A percentile compares a stretch with the other conserved stretches of the same genome.
Evolutionary conservation across 2,329 filamentous ascomycete species (phyloP).

Genomic region (Immersiporthe knoxdaviesiana): DNA sequence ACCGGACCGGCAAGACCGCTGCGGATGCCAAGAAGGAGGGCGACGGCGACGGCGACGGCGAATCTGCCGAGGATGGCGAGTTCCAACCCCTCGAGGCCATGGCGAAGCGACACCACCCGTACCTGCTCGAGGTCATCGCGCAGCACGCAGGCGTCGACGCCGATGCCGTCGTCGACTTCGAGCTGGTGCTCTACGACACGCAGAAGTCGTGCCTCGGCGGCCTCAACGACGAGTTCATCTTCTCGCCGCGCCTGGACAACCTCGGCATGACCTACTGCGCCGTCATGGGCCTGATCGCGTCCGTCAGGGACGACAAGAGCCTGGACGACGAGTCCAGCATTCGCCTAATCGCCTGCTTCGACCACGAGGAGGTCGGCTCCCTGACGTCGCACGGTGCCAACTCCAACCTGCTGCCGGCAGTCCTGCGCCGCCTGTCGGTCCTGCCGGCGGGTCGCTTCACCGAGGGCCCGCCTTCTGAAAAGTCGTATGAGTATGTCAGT

Average conservation of each 20-base stretch:
- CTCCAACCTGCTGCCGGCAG: constrained; percentile 85
- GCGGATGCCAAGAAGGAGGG: constrained; percentile 46
- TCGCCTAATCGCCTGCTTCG: constrained; percentile 91
- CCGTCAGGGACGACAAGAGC: constrained; percentile 64
- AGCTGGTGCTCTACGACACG: constrained; percentile 95
- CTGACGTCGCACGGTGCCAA: constrained; percentile 90
- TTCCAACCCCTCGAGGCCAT: constrained; percentile 79
- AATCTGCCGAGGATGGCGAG: constrained; percentile 44
- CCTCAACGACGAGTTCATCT: constrained; percentile 91
- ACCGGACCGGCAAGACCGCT: constrained; percentile 65
- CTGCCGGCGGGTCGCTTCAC: constrained; percentile 63
- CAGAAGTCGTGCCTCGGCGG: constrained; percentile 90
- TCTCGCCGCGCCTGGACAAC: constrained; percentile 94
- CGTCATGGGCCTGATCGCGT: constrained; percentile 81
- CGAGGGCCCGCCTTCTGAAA: constrained; percentile 55
- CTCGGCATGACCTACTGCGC: constrained; percentile 96
- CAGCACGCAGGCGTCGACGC: constrained; percentile 72
- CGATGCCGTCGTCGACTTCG: constrained; percentile 84
- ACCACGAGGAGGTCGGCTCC: constrained; percentile 97
- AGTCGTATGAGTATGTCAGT: constrained; percentile 64
- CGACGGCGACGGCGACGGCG: too few species aligned
- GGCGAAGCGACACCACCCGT: constrained; percentile 84
- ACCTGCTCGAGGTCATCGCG: constrained; percentile 83
- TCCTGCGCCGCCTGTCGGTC: constrained; percentile 83
- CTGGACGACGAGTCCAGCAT: constrained; percentile 80